Evolutionary conservation across 169 alveolate species (phyloP), one percentile per base, ranked within the genome.

Genomic region (Plasmodium blacklocki): DNA sequence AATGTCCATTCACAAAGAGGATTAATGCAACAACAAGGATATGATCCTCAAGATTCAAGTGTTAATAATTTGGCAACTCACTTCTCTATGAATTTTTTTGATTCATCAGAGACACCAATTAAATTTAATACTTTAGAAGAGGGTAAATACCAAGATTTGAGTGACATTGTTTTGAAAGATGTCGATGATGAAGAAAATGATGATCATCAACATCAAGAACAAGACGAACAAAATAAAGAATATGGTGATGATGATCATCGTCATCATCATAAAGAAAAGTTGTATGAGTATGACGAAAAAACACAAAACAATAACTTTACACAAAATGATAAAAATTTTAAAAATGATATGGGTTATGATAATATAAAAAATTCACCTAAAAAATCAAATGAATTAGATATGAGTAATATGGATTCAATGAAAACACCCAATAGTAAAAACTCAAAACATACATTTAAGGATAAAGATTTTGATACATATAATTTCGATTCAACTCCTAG

Each of bases 61-160:
- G 26, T 56, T 15, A 63, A 64, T 78, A 56, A 52, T 43, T 15
- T 50, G 4, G 45, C 15, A 19, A 18, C n/a, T 3, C 78, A 64
- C 14, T 66, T 78, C 19, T 15, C 68, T 5, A 26, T 73, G 52
- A 78, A 43, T 49, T 78, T 78, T 23, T 78, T 78, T 59, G 89
- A 78, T 45, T 64, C 89, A 8, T 78, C 89, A 11, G 89, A 78
- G 43, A 78, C 89, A 15, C 89, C 89, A 21, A 78, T 78, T 26
- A 78, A 78, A 47, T 78, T 78, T 52, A 78, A 59, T 26, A 14
- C n/a, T 7, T 12, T 21, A 18, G 54, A 64, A 9, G 76, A 64
- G 0, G 32, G 19, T 32, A 78, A 78, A 9, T 78, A 64, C 45
- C 78, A 78, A 45, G 89, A 78, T 47, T 59, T 78, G 11, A 78